These are phyloP conservation scores for Alternaria triticimaculans DNA, from an alignment of 2,329 filamentous ascomycete species.

Conservation along the genomic window DNA sequence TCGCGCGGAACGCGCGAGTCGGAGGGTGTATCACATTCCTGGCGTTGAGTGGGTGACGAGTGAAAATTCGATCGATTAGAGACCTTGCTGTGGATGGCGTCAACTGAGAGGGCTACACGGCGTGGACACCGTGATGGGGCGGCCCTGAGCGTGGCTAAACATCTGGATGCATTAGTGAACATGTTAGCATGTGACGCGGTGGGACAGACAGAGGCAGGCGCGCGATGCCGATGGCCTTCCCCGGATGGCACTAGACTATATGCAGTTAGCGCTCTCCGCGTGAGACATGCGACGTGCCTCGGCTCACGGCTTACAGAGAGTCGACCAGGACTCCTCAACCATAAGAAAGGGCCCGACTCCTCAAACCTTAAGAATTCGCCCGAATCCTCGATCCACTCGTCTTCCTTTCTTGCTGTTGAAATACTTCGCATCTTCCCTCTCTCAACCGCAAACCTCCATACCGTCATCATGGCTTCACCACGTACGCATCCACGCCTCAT, in stretches of 20 bases:
- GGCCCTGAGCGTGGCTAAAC: background rate
- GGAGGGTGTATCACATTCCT: background rate
- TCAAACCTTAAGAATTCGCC: slow-evolving; percentile 27
- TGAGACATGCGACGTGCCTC: slow-evolving; percentile 26
- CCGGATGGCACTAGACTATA: slow-evolving; percentile 16
- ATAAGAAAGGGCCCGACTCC: slow-evolving; percentile 25
- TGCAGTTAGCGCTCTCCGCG: slow-evolving; percentile 21
- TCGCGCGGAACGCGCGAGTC: background rate
- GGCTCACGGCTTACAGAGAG: slow-evolving; percentile 29
- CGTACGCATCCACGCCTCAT: slow-evolving; percentile 62
- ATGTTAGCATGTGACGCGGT: slow-evolving; percentile 26
- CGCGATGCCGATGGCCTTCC: slow-evolving; percentile 10
- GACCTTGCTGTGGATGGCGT: background rate
- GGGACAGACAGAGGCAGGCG: slow-evolving; percentile 4
- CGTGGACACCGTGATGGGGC: background rate
- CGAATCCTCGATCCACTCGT: slow-evolving; percentile 10
- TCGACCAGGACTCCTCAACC: slow-evolving; percentile 28
- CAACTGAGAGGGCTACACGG: background rate
- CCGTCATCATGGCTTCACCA: slow-evolving; percentile 73
- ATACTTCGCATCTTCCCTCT: background rate
- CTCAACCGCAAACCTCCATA: slow-evolving; percentile 3
- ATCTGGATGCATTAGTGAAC: slow-evolving; percentile 6
- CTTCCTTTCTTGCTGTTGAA: background rate
- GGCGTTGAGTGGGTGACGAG: background rate
- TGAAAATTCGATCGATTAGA: slow-evolving; percentile 1